Percentiles rank a stretch among this genome's conserved stretches.
Conservation (phyloP, 345 rosid species). For the Eucalyptus tenuipes region DNA sequence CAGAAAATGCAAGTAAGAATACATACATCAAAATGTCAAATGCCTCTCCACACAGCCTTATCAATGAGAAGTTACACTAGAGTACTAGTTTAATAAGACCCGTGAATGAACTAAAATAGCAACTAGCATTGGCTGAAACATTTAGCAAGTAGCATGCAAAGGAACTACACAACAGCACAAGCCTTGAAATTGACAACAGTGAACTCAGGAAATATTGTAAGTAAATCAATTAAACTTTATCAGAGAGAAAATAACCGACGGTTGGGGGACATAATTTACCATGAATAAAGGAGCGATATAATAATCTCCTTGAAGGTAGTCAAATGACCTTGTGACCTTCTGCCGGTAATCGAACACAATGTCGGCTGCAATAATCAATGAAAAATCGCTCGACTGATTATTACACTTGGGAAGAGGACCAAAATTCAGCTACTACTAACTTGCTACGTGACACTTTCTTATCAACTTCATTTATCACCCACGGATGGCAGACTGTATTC, state of each 20-base stretch:
- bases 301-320: conserved; percentile 85
- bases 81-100: not conserved
- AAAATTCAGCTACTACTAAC: not conserved
- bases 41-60: not conserved
- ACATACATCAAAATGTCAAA: not conserved
- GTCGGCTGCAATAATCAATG: conserved; percentile 16
- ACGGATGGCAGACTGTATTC: not conserved
- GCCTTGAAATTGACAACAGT: not conserved
- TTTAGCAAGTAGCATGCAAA: not conserved
- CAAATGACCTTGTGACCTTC: conserved; percentile 86
- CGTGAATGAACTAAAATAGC: not conserved
- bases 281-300: conserved; percentile 80
- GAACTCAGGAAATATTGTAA: not conserved
- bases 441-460: not conserved
- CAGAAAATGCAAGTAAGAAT: not conserved
- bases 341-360: conserved; percentile 94
- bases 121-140: not conserved
- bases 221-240: not conserved
- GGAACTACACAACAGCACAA: not conserved
- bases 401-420: not conserved
- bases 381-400: not conserved
- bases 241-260: not conserved
- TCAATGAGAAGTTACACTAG: not conserved
- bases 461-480: not conserved
- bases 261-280: conserved; percentile 15